Evolutionary conservation across 2,329 filamentous ascomycete species (phyloP).

Genomic region (Ophiostoma sp.): DNA sequence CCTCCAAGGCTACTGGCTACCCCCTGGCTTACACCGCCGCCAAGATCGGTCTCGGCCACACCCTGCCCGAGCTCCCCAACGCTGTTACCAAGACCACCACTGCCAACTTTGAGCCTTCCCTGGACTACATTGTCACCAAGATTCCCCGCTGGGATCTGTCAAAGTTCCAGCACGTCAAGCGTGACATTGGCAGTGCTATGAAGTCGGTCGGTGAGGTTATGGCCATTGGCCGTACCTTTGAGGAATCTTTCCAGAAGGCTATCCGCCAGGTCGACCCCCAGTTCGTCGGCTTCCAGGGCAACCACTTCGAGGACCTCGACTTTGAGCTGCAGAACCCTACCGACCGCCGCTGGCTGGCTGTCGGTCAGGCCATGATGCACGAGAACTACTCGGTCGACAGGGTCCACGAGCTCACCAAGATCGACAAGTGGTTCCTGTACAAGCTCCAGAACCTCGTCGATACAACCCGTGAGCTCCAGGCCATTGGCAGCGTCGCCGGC

Average conservation of each 20-base stretch:
- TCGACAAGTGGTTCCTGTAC: constrained; percentile 99
- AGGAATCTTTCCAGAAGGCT: constrained; percentile 98
- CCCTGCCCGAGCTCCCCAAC: constrained; percentile 90
- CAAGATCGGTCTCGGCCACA: constrained; percentile 96
- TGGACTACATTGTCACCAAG: constrained; percentile 98
- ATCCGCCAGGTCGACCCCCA: constrained; percentile 93
- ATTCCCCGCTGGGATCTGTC: constrained; percentile 97
- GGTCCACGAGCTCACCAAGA: constrained; percentile 92
- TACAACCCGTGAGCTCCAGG: constrained; percentile 78
- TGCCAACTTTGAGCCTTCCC: constrained; percentile 94
- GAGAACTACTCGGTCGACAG: constrained; percentile 90
- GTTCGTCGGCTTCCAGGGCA: constrained; percentile 90
- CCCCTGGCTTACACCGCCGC: constrained; percentile 94
- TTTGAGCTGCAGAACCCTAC: constrained; percentile 86
- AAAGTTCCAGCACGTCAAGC: constrained; percentile 99
- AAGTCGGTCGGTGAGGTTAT: constrained; percentile 99
- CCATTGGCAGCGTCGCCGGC: constrained; percentile 73
- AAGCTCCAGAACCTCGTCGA: constrained; percentile 97
- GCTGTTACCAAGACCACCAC: constrained; percentile 98
- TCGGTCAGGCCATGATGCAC: constrained; percentile 96
- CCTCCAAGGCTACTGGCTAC: constrained; percentile 95
- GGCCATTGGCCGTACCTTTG: constrained; percentile 97
- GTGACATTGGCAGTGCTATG: constrained; percentile 96
- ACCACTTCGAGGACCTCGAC: constrained; percentile 90
- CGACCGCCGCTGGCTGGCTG: constrained; percentile 93